Conservation (phyloP, 345 rosid genomes). For the Noccaea caerulescens region DNA sequence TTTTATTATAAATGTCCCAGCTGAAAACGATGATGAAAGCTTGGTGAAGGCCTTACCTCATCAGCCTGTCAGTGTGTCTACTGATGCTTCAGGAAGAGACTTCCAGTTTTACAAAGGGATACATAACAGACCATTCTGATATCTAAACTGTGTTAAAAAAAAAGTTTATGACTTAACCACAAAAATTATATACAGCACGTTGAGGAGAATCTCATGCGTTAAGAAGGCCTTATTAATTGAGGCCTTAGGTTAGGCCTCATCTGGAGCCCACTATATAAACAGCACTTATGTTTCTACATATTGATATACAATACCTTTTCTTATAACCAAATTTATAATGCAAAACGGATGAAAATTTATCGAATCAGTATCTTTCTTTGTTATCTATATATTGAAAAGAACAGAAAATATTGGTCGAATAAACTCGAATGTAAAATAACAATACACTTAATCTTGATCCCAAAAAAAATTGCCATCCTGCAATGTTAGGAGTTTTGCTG, state of each 20-base stretch:
- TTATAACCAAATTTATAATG: background rate
- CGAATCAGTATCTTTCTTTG: background rate
- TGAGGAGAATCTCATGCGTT: background rate
- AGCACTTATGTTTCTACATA: background rate
- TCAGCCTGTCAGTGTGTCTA: slow-evolving; percentile 80
- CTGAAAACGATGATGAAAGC: slow-evolving; percentile 55
- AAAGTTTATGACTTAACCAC: too few relatives aligned
- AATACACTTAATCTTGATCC: background rate
- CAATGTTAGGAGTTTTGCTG: background rate
- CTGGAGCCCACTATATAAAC: slow-evolving; percentile 1
- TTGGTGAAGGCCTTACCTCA: slow-evolving; percentile 72
- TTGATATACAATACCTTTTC: background rate
- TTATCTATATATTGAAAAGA: background rate
- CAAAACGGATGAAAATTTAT: slow-evolving; percentile 1
- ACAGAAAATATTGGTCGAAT: background rate
- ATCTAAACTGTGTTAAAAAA: background rate
- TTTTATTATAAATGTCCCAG: slow-evolving; percentile 50
- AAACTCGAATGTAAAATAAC: too few relatives aligned
- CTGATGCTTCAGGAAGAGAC: slow-evolving; percentile 75
- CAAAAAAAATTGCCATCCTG: background rate
- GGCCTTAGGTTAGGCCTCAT: background rate
- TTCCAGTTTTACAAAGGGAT: slow-evolving; percentile 85
- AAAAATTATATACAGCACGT: background rate
- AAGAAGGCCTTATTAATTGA: background rate
- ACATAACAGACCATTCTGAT: slow-evolving; percentile 19